These are phyloP conservation scores for Solanum appendiculatum DNA, from an alignment of 257 asterid species.

Conservation along the genomic window DNA sequence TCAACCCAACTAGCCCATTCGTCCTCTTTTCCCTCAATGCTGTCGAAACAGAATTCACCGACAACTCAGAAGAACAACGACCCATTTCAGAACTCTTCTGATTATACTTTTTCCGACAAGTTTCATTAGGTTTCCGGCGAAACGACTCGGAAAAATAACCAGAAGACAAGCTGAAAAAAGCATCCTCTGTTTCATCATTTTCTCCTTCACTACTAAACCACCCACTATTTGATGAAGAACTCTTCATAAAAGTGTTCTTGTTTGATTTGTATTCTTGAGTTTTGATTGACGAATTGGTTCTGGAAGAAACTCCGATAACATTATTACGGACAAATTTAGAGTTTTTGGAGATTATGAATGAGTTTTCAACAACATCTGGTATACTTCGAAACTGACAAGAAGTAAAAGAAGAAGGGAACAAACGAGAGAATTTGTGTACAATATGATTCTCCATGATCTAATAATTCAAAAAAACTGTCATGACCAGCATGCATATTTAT, in stretches of 20 bases:
- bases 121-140: slow-evolving; percentile 16
- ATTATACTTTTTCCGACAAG: slow-evolving; percentile 6
- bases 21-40: background rate
- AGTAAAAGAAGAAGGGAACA: slow-evolving; percentile 50
- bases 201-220: slow-evolving; percentile 43
- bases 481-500: background rate
- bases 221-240: slow-evolving; percentile 40
- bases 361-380: slow-evolving; percentile 38
- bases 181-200: slow-evolving; percentile 18
- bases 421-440: slow-evolving; percentile 36
- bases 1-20: background rate
- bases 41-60: background rate
- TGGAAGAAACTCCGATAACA: background rate
- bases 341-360: slow-evolving; percentile 20
- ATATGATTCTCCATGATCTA: slow-evolving; percentile 36
- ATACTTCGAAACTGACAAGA: slow-evolving; percentile 36
- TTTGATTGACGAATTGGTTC: background rate
- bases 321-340: background rate
- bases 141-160: slow-evolving; percentile 46
- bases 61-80: slow-evolving; percentile 19
- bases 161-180: slow-evolving; percentile 42
- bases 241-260: background rate
- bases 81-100: slow-evolving; percentile 20
- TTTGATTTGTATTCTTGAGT: slow-evolving; percentile 2
- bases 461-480: background rate